A percentile compares a stretch with the other conserved stretches of the same genome.
Conservation (phyloP, 2,329 filamentous ascomycete species). For the Septoria linicola region DNA sequence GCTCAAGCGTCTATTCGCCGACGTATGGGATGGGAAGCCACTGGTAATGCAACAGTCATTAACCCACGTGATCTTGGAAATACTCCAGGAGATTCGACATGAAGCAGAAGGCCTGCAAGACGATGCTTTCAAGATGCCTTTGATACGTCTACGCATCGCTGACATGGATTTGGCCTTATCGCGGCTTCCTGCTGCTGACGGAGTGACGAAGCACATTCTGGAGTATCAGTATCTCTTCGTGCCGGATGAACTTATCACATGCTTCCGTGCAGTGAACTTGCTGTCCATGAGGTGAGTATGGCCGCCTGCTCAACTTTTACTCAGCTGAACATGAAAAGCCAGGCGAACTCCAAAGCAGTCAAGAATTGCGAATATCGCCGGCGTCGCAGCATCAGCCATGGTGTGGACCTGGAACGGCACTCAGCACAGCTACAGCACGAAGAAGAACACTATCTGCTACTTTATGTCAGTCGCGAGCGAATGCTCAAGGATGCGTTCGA, state of each 20-base stretch:
- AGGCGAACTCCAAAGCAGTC: conserved; percentile 4
- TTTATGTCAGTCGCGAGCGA: conserved; percentile 46
- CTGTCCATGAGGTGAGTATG: conserved; percentile 64
- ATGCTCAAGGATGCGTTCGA: conserved; percentile 60
- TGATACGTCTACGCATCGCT: conserved; percentile 13
- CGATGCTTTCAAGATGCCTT: conserved; percentile 18
- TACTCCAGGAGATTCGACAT: conserved; percentile 7
- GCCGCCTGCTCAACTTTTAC: too few relatives aligned
- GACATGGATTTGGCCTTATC: conserved; percentile 14
- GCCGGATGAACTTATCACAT: conserved; percentile 69
- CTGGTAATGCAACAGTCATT: conserved; percentile 7
- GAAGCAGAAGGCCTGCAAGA: neutral
- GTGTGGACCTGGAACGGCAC: neutral
- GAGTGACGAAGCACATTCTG: conserved; percentile 61
- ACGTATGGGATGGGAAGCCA: conserved; percentile 18
- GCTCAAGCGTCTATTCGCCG: conserved; percentile 24
- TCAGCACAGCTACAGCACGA: conserved; percentile 38
- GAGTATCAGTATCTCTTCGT: conserved; percentile 80
- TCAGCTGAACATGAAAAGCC: neutral
- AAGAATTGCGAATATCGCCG: conserved; percentile 4
- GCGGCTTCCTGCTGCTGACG: neutral
- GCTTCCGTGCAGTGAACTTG: conserved; percentile 87
- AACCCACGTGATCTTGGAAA: conserved; percentile 18
- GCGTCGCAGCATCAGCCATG: neutral
- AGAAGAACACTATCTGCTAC: conserved; percentile 43